phyloP scores from a whole-genome alignment of 345 rosid species.

The Citrus medica region DNA sequence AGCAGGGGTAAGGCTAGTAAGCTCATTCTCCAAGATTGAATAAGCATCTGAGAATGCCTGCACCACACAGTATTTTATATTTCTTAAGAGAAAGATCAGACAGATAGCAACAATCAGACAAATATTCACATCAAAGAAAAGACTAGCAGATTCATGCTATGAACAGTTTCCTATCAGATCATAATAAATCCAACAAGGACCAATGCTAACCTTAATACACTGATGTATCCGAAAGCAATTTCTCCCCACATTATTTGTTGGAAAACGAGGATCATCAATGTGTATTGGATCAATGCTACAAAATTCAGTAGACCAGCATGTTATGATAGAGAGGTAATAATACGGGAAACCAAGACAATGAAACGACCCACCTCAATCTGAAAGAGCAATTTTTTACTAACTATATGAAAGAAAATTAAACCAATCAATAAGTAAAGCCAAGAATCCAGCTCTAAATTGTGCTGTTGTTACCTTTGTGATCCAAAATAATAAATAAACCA shows the following conservation, averaged over 20 bases:
- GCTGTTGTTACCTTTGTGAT: not conserved
- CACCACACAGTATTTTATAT: conserved; percentile 20
- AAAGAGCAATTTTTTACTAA: not conserved
- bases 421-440: not conserved
- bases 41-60: conserved; percentile 98
- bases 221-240: conserved; percentile 98
- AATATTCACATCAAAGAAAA: not conserved
- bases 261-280: conserved; percentile 93
- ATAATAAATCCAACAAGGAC: conserved; percentile 8
- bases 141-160: not conserved
- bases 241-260: conserved; percentile 92
- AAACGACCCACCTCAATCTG: not conserved
- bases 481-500: not conserved
- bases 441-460: not conserved
- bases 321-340: conserved; percentile 11
- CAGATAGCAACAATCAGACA: conserved; percentile 4
- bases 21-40: conserved; percentile 77
- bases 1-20: conserved; percentile 42
- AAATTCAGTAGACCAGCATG: conserved; percentile 23
- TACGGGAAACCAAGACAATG: conserved; percentile 2
- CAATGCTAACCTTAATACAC: conserved; percentile 75
- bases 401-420: not conserved
- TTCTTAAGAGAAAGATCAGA: conserved; percentile 2
- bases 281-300: conserved; percentile 93
- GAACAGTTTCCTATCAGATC: conserved; percentile 4